phyloP scores from a whole-genome alignment of 345 rosid genomes.

The Combretum micranthum region DNA sequence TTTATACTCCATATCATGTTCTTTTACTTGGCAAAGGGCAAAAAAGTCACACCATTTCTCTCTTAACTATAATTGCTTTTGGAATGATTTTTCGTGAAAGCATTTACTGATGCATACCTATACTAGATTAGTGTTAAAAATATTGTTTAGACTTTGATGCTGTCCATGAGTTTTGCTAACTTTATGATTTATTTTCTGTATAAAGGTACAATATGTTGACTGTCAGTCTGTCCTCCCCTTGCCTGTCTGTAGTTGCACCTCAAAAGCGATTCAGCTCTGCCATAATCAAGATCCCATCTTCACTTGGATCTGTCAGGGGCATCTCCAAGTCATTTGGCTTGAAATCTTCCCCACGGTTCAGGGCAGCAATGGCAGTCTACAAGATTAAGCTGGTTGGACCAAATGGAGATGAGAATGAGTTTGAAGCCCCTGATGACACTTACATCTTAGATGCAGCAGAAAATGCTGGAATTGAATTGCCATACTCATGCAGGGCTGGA shows the following conservation, averaged over 20 bases:
- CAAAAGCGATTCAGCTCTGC: conserved; percentile 22
- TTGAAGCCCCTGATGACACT: conserved; percentile 54
- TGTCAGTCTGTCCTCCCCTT: conserved; percentile 30
- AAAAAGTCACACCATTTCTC: too few species aligned
- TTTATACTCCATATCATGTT: too few species aligned
- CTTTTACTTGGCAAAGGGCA: too few species aligned
- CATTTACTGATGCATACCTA: too few species aligned
- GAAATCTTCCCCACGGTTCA: conserved; percentile 45
- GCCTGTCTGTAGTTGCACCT: conserved; percentile 38
- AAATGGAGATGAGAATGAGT: conserved; percentile 49
- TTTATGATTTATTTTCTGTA: conserved; percentile 13
- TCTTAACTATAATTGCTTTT: too few species aligned
- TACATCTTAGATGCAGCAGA: conserved; percentile 88
- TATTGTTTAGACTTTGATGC: too few species aligned
- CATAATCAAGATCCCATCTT: conserved; percentile 21
- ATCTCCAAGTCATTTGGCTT: conserved; percentile 51
- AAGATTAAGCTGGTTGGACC: conserved; percentile 81
- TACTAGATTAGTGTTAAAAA: too few species aligned
- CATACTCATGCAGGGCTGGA: conserved; percentile 94
- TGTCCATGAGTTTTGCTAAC: too few species aligned
- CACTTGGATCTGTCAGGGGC: conserved; percentile 42
- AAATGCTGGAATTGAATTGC: conserved; percentile 72
- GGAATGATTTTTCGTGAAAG: too few species aligned
- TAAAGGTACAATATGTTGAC: conserved; percentile 38
- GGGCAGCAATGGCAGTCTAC: conserved; percentile 57